Conservation (phyloP, 805 yeast genomes). For the Saccharomycopsis lassenensis region DNA sequence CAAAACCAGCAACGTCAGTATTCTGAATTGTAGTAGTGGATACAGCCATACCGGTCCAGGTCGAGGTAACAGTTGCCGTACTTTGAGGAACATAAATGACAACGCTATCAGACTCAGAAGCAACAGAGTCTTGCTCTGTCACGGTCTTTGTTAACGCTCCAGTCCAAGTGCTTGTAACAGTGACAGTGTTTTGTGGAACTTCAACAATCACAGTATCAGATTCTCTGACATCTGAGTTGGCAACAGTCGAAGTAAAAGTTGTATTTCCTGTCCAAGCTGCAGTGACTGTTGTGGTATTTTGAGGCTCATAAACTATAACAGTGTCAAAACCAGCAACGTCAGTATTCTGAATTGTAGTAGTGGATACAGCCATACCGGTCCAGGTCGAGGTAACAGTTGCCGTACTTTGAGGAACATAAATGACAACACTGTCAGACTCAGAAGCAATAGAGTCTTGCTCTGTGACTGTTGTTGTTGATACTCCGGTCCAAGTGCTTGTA, state of each 20-base stretch:
- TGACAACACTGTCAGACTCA: not conserved
- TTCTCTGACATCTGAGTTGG: too few species aligned
- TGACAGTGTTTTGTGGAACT: slow-evolving; percentile 1
- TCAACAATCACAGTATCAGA: slow-evolving; percentile 6
- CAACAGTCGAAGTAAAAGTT: slow-evolving; percentile 1
- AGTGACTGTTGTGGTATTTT: not conserved
- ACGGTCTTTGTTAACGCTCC: not conserved
- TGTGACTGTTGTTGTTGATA: not conserved
- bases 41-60: not conserved
- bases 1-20: not conserved
- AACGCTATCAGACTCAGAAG: slow-evolving; percentile 1
- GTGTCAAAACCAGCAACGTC: too few species aligned
- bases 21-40: not conserved
- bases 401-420: not conserved
- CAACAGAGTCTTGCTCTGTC: not conserved
- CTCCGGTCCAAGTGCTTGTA: slow-evolving; percentile 4
- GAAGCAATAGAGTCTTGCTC: not conserved
- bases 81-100: not conserved
- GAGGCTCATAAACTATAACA: too few species aligned
- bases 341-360: not conserved
- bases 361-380: slow-evolving; percentile 6
- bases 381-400: slow-evolving; percentile 3
- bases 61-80: not conserved
- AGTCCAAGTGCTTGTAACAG: slow-evolving; percentile 1
- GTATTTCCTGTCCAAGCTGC: slow-evolving; percentile 9